A percentile compares a stretch with the other conserved stretches of the same genome.
Evolutionary conservation across 202 grass and related monocot species (phyloP).

Genomic region (Panicum virgatum): DNA sequence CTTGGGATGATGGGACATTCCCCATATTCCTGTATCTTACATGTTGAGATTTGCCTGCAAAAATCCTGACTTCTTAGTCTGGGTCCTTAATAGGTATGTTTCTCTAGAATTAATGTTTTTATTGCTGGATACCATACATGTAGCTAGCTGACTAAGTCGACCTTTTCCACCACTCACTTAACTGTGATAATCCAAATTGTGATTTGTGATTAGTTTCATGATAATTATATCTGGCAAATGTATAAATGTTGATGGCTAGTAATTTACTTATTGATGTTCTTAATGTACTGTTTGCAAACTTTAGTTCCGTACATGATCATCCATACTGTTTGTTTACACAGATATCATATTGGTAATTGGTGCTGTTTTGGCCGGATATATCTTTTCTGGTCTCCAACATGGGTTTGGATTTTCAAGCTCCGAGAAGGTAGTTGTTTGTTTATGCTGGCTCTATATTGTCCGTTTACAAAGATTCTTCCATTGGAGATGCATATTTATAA

Average conservation of each 20-base stretch:
- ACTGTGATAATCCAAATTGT: conserved; percentile 10
- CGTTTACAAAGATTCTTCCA: background rate
- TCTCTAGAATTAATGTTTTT: background rate
- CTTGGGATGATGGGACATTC: background rate
- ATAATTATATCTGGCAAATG: background rate
- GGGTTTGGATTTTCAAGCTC: conserved; percentile 71
- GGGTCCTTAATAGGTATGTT: background rate
- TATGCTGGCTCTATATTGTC: background rate
- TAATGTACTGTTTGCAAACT: background rate
- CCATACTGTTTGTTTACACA: conserved; percentile 42
- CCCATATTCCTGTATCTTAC: background rate
- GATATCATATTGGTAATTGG: conserved; percentile 88
- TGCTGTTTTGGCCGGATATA: conserved; percentile 87
- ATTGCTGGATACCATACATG: background rate
- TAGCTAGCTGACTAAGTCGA: background rate
- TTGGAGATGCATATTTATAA: background rate
- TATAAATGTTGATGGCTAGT: background rate
- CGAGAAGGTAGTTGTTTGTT: conserved; percentile 49
- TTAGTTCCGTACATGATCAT: conserved; percentile 5
- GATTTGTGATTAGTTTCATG: conserved; percentile 21
- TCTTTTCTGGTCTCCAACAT: conserved; percentile 86
- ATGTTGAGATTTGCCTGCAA: background rate
- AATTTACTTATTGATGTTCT: background rate
- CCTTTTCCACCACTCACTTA: background rate
- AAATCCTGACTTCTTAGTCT: background rate